Evolutionary conservation across 441 rosid species (phyloP), one percentile per base, ranked within the genome.

Genomic region (Syzygium malaccense): DNA sequence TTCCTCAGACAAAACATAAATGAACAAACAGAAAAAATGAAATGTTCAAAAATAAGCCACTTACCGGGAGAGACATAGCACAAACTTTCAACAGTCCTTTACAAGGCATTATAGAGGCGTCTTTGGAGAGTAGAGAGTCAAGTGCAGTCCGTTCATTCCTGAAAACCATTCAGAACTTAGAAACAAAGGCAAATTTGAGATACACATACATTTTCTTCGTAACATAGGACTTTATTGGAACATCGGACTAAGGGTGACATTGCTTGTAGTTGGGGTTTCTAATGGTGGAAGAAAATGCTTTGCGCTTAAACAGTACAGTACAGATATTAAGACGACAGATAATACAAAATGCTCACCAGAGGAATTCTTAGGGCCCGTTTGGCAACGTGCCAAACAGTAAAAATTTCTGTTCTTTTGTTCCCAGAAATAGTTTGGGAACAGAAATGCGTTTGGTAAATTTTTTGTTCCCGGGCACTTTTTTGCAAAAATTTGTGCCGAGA

Each of bases 61-160:
- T 95, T 92, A 97, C 99, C 11, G 98, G 98, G 32, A 96, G 95
- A 91, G 94, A 95, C 97, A 98, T 93, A 30, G 97, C 98, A 91
- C 99, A 95, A 60, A 95, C 96, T 92, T 93, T 96, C 93, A 98
- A 86, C 89, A 94, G 88, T 89, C 97, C 99, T 91, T 96, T 97
- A 90, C 94, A 94, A 85, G 99, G 99, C 95, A 96, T 92, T 92
- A 97, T 90, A 91, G 93, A 56, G 28, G 91, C 96, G 84, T 94
- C 96, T 90, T 95, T 87, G n/a, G 98, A 92, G 79, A 97, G 98
- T 86, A 94, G 62, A 57, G 95, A 86, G 87, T 95, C 97, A 88
- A 96, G 95, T 91, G 91, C 89, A 48, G 98, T 94, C 89, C 99
- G 92, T 64, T 95, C 97, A 92, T 94, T 98, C 99, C 99, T 98